Base-by-base conservation (phyloP, 192 early-diverging fungal genomes). In the Backusella tuberculispora region DNA sequence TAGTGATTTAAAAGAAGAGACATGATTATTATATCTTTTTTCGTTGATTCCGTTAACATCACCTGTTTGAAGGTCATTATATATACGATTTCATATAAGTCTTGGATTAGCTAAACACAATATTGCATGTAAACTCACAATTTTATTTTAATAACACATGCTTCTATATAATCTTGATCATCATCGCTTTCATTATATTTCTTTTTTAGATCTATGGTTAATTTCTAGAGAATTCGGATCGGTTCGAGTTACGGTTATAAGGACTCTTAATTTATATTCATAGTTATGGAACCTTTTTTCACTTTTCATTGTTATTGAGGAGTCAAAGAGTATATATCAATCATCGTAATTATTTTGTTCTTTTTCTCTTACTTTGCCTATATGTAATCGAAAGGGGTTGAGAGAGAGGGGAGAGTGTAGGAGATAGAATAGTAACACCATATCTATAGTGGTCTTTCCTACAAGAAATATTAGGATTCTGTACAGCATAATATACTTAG, bases 381-480 rank as follows among this genome's bases (percentile, higher is more conserved):
- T 60, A 60, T 60, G 21, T 24, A 60, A 13, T 12, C 24, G 53
- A 60, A 60, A 60, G 53, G 21, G 9, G 48, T 15, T 6, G 48
- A 24, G 21, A 24, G 53, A 60, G 53, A 19, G 12, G 53, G 53
- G 53, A 24, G 21, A 10, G 10, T 19, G 0, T 13, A 60, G 21
- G 24, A 26, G 53, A 26, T 60, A 24, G 24, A 60, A 60, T 26
- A 60, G 21, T 21, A 60, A 60, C 24, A 24, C 12, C 19, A 60
- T 8, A 24, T 60, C 21, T 12, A 60, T 24, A 60, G 53, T 13
- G 29, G 29, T 2, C 29, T 34, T 34, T 34, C 26, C 26, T 13
- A 60, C 24, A 60, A 60, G 53, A 60, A 60, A 60, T 60, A 60
- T 9, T 60, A 60, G 53, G 24, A 60, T 60, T 60, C 53, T 60